Evolutionary conservation across 2,329 filamentous ascomycete genomes (phyloP).

Genomic region (Curvularia hawaiiensis): DNA sequence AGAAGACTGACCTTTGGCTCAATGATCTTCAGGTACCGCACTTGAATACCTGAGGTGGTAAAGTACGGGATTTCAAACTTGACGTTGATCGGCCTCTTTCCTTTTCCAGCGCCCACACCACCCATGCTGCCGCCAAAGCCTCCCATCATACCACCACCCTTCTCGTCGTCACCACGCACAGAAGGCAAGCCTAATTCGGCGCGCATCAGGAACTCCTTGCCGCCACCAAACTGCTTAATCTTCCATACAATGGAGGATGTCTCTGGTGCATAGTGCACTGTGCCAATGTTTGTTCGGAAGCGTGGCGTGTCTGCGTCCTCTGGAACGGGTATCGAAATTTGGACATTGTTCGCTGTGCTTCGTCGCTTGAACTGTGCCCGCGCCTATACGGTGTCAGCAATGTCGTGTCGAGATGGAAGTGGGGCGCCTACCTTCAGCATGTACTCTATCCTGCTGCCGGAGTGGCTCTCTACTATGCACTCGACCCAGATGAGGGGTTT

Average conservation of each 20-base stretch:
- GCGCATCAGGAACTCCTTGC: constrained; percentile 98
- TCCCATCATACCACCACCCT: constrained; percentile 95
- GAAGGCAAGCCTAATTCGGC: constrained; percentile 93
- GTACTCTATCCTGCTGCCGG: constrained; percentile 94
- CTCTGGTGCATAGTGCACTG: constrained; percentile 96
- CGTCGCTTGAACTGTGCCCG: constrained; percentile 97
- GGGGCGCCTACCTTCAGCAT: constrained; percentile 78
- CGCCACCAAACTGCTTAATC: constrained; percentile 99
- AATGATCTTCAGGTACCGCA: constrained; percentile 98
- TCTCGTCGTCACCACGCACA: constrained; percentile 93
- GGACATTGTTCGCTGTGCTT: constrained; percentile 97
- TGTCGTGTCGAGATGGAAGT: not conserved
- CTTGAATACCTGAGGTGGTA: constrained; percentile 98
- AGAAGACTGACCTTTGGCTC: constrained; percentile 85
- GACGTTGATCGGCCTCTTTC: constrained; percentile 95
- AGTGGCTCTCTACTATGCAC: constrained; percentile 95
- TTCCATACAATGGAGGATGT: constrained; percentile 99
- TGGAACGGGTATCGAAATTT: constrained; percentile 95
- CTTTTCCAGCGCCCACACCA: constrained; percentile 78
- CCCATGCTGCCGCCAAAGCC: constrained; percentile 98
- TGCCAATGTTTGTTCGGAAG: constrained; percentile 96
- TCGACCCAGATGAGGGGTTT: constrained; percentile 99
- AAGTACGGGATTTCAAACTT: constrained; percentile 99
- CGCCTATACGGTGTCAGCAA: constrained; percentile 56
- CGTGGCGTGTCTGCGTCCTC: constrained; percentile 96